Conservation (phyloP, 345 rosid genomes). For the Hibiscus tridactylites region DNA sequence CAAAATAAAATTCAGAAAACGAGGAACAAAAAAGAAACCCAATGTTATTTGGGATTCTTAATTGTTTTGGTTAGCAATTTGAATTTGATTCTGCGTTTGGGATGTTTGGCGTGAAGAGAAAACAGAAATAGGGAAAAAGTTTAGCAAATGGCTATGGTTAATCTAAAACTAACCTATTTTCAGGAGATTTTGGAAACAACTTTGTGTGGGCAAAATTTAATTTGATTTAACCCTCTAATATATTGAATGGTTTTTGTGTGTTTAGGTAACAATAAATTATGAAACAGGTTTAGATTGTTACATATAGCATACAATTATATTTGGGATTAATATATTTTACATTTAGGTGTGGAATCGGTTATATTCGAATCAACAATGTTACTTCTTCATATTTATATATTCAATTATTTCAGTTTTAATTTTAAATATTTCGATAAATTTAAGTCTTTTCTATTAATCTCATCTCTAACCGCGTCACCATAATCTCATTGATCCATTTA, state of each 20-base stretch:
- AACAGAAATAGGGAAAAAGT: neutral
- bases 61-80: neutral
- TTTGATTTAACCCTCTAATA: neutral
- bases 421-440: too few relatives aligned
- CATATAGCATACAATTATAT: too few relatives aligned
- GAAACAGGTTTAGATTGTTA: too few relatives aligned
- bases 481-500: too few relatives aligned
- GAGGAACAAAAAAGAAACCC: neutral
- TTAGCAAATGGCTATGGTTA: neutral
- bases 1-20: neutral
- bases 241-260: neutral
- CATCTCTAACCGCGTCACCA: too few relatives aligned
- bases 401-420: too few relatives aligned
- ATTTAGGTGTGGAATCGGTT: too few relatives aligned
- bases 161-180: neutral
- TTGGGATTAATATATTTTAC: too few relatives aligned
- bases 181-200: neutral
- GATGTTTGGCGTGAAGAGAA: neutral
- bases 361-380: too few relatives aligned
- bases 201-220: neutral
- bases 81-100: neutral
- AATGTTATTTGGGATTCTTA: neutral
- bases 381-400: too few relatives aligned
- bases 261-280: neutral
- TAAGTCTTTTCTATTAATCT: too few relatives aligned